phyloP scores from a whole-genome alignment of 1,284 basidiomycete species.

The Cutaneotrichosporon sp. region DNA sequence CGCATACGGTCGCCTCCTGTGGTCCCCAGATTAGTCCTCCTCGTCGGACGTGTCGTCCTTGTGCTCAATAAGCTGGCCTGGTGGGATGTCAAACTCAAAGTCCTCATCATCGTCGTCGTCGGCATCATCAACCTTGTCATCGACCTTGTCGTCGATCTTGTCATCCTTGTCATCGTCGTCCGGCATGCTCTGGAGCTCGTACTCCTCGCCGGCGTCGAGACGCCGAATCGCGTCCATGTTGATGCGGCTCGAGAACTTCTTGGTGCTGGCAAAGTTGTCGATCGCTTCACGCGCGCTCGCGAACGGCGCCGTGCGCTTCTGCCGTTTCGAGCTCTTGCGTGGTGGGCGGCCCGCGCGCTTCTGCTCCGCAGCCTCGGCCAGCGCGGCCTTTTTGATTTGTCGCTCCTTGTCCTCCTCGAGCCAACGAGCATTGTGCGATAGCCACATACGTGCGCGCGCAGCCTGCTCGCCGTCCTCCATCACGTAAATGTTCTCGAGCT shows the following conservation, averaged over 20 bases:
- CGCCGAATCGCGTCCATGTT: constrained; percentile 40
- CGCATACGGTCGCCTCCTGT: background rate
- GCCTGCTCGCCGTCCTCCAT: constrained; percentile 80
- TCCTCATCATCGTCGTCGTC: constrained; percentile 6
- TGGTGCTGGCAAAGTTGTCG: constrained; percentile 33
- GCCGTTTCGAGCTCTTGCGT: constrained; percentile 11
- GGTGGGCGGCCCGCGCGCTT: background rate
- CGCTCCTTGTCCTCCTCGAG: constrained; percentile 72
- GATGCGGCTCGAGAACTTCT: constrained; percentile 46
- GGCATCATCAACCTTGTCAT: constrained; percentile 13
- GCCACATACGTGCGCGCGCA: constrained; percentile 93
- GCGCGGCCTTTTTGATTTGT: constrained; percentile 35
- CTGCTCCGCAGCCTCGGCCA: constrained; percentile 14
- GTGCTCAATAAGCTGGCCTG: constrained; percentile 7
- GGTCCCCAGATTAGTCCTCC: background rate
- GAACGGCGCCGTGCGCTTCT: constrained; percentile 37
- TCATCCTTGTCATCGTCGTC: constrained; percentile 27
- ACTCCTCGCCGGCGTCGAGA: constrained; percentile 27
- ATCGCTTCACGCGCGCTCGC: constrained; percentile 40
- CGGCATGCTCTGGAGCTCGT: constrained; percentile 29
- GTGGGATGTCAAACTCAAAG: background rate
- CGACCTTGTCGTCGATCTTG: constrained; percentile 16
- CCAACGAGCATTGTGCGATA: constrained; percentile 92
- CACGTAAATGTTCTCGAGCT: constrained; percentile 76
- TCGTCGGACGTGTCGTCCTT: constrained; percentile 16